Evolutionary conservation across 176 grass and related monocot species (phyloP).

Genomic region (Cymbopogon citratus): DNA sequence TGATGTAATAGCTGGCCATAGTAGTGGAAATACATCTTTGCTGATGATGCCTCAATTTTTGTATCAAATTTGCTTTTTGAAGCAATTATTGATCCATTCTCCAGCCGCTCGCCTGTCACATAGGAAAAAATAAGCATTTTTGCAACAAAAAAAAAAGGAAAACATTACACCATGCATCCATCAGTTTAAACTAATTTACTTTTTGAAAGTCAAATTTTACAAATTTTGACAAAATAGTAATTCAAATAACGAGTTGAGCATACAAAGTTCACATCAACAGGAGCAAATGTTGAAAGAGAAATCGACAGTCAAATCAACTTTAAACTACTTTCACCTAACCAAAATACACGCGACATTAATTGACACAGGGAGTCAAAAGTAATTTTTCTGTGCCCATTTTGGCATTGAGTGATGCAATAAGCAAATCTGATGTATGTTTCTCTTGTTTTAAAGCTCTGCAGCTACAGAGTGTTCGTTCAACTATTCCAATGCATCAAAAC

Average conservation of each 20-base stretch:
- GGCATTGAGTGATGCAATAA: conserved; percentile 4
- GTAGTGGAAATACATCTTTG: conserved; percentile 99
- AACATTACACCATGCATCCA: not conserved
- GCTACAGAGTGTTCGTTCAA: not conserved
- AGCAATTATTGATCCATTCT: conserved; percentile 71
- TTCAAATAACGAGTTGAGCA: not conserved
- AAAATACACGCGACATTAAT: not conserved
- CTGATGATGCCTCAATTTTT: conserved; percentile 97
- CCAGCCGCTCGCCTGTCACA: conserved; percentile 55
- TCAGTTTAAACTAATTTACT: not conserved
- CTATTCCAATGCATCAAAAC: not conserved
- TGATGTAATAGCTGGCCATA: conserved; percentile 97
- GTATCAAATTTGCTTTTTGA: conserved; percentile 87
- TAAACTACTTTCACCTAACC: not conserved
- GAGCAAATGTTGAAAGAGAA: not conserved
- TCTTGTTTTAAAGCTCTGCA: not conserved
- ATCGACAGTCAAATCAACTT: not conserved
- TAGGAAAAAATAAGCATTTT: conserved; percentile 12
- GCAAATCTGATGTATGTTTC: not conserved
- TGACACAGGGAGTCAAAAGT: not conserved
- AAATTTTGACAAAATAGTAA: not conserved
- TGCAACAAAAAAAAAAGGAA: not conserved
- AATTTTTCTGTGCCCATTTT: not conserved
- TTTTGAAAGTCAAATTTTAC: not conserved
- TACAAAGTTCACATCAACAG: not conserved